A percentile compares a stretch with the other conserved stretches of the same genome.
Evolutionary conservation across 2,329 filamentous ascomycete species (phyloP).

Genomic region (Ascochyta clinopodiicola): DNA sequence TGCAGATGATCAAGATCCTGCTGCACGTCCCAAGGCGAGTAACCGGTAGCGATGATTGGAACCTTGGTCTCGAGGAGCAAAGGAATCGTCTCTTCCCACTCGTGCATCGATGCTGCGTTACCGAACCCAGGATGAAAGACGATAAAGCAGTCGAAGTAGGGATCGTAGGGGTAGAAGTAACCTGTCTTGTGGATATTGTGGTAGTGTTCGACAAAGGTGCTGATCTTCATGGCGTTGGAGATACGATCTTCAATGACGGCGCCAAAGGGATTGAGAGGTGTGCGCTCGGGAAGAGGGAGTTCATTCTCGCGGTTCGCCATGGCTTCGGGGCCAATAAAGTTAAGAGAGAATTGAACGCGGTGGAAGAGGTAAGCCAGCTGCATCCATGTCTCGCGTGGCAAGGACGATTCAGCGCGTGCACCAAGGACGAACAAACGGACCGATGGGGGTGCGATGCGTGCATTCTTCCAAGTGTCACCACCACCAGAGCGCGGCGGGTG

Average conservation of each 20-base stretch:
- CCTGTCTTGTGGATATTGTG: conserved; percentile 93
- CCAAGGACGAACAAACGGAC: conserved; percentile 93
- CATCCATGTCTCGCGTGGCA: conserved; percentile 91
- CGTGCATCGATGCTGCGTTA: conserved; percentile 89
- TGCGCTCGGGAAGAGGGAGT: conserved; percentile 87
- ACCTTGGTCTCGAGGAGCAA: conserved; percentile 93
- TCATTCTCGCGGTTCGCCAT: conserved; percentile 95
- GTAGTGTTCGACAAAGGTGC: conserved; percentile 97
- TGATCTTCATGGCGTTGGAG: conserved; percentile 90
- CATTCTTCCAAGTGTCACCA: conserved; percentile 74
- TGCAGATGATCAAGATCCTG: conserved; percentile 89
- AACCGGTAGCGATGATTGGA: conserved; percentile 92
- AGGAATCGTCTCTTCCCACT: conserved; percentile 92
- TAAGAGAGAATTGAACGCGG: conserved; percentile 83
- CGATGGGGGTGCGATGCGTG: conserved; percentile 83
- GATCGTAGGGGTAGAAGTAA: conserved; percentile 92
- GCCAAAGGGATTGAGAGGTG: conserved; percentile 86
- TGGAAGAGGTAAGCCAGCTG: conserved; percentile 96
- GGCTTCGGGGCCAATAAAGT: conserved; percentile 94
- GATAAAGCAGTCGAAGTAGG: conserved; percentile 97
- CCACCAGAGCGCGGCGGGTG: conserved; percentile 85
- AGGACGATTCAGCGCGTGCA: conserved; percentile 94
- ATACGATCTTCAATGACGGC: conserved; percentile 93
- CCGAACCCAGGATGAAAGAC: conserved; percentile 96
- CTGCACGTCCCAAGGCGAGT: conserved; percentile 94